These are phyloP conservation scores for Arabidopsis thaliana DNA, from an alignment of 345 rosid species.

Conservation along the genomic window DNA sequence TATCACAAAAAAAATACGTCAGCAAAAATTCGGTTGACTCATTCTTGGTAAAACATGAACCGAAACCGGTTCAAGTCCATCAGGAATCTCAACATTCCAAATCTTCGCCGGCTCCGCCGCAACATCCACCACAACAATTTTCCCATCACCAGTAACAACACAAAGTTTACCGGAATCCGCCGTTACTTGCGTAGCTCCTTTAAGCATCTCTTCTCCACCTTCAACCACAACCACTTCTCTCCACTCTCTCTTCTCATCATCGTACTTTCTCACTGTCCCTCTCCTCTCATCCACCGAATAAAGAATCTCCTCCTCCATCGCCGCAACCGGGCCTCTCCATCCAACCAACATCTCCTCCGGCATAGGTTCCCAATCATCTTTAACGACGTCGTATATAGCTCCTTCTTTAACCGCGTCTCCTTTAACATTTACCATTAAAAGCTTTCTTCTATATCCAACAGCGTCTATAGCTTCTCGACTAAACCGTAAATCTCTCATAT, in stretches of 20 bases:
- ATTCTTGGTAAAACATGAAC: constrained; percentile 61
- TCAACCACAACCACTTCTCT: constrained; percentile 40
- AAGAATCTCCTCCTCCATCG: constrained; percentile 53
- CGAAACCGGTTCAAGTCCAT: constrained; percentile 52
- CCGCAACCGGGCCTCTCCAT: constrained; percentile 62
- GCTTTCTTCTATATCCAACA: constrained; percentile 53
- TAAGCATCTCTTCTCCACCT: constrained; percentile 49
- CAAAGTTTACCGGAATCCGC: constrained; percentile 55
- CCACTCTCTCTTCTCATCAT: constrained; percentile 50
- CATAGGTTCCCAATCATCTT: constrained; percentile 52
- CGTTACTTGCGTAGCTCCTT: constrained; percentile 49
- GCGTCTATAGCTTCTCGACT: constrained; percentile 65
- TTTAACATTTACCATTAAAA: constrained; percentile 63
- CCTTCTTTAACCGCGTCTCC: constrained; percentile 59
- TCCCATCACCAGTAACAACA: constrained; percentile 43
- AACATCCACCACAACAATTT: constrained; percentile 53
- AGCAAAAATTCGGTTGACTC: constrained; percentile 38
- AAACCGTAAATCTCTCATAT: constrained; percentile 54
- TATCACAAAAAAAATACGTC: constrained; percentile 19
- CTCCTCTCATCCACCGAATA: constrained; percentile 55
- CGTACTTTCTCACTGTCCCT: constrained; percentile 51
- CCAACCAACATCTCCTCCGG: constrained; percentile 59
- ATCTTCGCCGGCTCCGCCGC: constrained; percentile 44
- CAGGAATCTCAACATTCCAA: constrained; percentile 54
- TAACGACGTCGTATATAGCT: constrained; percentile 48